phyloP scores from a whole-genome alignment of 495 filamentous ascomycete species.

The Aspergillus leporis region DNA sequence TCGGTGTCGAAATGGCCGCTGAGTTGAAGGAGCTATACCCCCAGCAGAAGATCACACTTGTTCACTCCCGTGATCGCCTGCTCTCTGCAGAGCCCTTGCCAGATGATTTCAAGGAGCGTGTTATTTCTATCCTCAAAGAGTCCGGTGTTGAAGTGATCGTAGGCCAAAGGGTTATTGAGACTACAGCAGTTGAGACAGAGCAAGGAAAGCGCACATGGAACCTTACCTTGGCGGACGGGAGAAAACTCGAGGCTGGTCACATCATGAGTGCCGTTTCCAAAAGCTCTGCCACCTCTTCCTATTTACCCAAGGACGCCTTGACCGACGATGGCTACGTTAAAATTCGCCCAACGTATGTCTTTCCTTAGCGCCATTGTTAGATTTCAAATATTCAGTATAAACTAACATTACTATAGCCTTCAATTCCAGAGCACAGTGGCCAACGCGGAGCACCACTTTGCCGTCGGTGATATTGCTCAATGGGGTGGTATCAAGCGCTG shows the following conservation, averaged over 20 bases:
- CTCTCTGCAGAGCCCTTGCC: slow-evolving; percentile 68
- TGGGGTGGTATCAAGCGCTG: slow-evolving; percentile 74
- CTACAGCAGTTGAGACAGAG: slow-evolving; percentile 26
- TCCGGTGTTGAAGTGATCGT: slow-evolving; percentile 59
- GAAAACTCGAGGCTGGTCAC: slow-evolving; percentile 50
- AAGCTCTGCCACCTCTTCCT: slow-evolving; percentile 53
- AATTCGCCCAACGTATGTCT: slow-evolving; percentile 43
- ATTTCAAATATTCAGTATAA: not conserved
- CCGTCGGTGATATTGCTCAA: slow-evolving; percentile 43
- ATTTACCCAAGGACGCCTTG: slow-evolving; percentile 49
- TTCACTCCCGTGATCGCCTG: slow-evolving; percentile 64
- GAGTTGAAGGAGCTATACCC: slow-evolving; percentile 65
- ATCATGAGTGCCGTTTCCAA: slow-evolving; percentile 63
- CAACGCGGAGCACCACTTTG: slow-evolving; percentile 59
- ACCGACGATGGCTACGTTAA: slow-evolving; percentile 58
- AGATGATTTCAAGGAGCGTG: slow-evolving; percentile 59
- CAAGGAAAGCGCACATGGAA: slow-evolving; percentile 47
- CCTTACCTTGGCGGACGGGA: slow-evolving; percentile 57
- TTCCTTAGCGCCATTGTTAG: not conserved
- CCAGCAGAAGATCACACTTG: slow-evolving; percentile 56
- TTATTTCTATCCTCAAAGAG: slow-evolving; percentile 50
- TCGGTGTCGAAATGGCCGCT: slow-evolving; percentile 71
- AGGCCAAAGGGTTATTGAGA: slow-evolving; percentile 45
- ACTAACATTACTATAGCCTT: slow-evolving; percentile 30
- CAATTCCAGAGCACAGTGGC: slow-evolving; percentile 45